Conservation (phyloP, 768 basidiomycete genomes). For the Lactarius deliciosus region DNA sequence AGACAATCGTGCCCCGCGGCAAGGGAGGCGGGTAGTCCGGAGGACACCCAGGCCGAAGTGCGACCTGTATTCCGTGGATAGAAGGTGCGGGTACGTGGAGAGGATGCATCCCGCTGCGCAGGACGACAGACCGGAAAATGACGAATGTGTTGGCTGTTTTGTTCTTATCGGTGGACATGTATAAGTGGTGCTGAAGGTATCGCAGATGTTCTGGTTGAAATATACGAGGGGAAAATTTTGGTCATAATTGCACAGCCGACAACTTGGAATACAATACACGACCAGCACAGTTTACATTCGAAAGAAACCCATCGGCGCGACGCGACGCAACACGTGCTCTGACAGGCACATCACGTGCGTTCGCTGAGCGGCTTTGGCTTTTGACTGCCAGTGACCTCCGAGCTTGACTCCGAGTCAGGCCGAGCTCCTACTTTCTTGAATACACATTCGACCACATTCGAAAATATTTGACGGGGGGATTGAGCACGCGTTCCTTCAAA, state of each 20-base stretch:
- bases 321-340: conserved; percentile 1
- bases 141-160: neutral
- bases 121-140: neutral
- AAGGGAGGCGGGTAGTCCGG: neutral
- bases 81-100: neutral
- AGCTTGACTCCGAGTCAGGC: too few relatives aligned
- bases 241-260: neutral
- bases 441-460: neutral
- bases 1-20: neutral
- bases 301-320: neutral
- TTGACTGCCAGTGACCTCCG: too few relatives aligned
- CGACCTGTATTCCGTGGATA: neutral
- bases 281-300: neutral
- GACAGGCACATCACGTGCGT: neutral
- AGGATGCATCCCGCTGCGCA: neutral
- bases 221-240: neutral
- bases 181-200: neutral
- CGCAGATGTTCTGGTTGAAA: neutral
- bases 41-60: neutral
- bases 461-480: too few relatives aligned
- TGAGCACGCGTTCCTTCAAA: too few relatives aligned
- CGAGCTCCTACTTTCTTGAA: too few relatives aligned
- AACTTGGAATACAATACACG: conserved; percentile 1
- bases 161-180: neutral
- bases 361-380: neutral